Base-by-base conservation (phyloP, 1,284 basidiomycete genomes). In the Irpex sp. region DNA sequence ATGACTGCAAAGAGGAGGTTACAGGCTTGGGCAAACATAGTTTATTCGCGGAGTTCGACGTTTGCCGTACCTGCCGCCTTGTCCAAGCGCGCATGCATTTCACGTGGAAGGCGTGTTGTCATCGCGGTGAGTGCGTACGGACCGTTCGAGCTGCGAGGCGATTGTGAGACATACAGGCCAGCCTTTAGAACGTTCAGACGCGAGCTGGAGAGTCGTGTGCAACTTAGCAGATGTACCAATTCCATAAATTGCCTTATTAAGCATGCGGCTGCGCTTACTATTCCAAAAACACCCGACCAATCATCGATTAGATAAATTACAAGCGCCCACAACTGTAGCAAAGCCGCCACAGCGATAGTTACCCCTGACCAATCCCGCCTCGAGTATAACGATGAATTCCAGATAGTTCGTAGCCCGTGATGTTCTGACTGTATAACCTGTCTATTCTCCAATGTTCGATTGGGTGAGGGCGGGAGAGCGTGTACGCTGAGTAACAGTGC, bases 391-490 rank as follows among this genome's bases (percentile, higher is more conserved):
- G 9, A 26, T 36, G 21, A 55, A 55, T 55, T 55, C 53, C 53
- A 55, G 53, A 55, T 55, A 36, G 21, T 15, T 19, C 19, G 26
- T 31, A 15, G 50, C 50, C 19, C 50, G 17, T 51, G 50, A 51
- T 51, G 50, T 31, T 51, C 19, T 36, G 49, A 19, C 49, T 51
- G 49, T 51, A 13, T 51, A 17, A 7, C 9, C 15, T 31, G 31
- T 13, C 7, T 35, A 68, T 66, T 59, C 26, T 60, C 36, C 35
- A 33, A 1, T 2, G 36, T 58, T 47, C 65, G 61, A 70, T 69
- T 70, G 68, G 69, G 47, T 53, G 59, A 13, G 9, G 57, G 17
- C 47, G 17, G 15, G 35, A 7, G 60, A 43, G 54, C 50, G 39
- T 56, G 33, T 19, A 33, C 39, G 64, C 64, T 65, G 64, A 65